Conservation (phyloP, 2,329 filamentous ascomycete genomes). For the Acarospora socialis region DNA sequence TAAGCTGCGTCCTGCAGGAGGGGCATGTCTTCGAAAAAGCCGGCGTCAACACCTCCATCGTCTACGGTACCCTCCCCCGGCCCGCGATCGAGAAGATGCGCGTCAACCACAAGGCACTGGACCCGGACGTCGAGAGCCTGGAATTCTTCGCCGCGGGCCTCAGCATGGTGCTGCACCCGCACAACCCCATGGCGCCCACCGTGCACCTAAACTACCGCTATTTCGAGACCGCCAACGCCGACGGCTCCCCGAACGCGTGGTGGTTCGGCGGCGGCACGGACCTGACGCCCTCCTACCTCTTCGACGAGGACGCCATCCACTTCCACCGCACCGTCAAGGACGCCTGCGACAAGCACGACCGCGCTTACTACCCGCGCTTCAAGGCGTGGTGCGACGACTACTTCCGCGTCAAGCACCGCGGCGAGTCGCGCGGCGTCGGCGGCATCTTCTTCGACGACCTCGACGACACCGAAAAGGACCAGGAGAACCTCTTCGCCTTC, state of each 20-base stretch:
- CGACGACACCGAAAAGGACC: slow-evolving; percentile 71
- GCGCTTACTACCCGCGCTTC: slow-evolving; percentile 81
- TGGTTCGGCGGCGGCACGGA: slow-evolving; percentile 97
- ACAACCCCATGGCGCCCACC: slow-evolving; percentile 92
- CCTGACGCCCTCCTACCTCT: slow-evolving; percentile 82
- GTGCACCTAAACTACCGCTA: slow-evolving; percentile 98
- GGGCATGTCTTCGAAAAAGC: slow-evolving; percentile 97
- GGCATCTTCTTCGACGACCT: slow-evolving; percentile 99
- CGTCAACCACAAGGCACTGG: slow-evolving; percentile 81
- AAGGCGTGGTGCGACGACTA: slow-evolving; percentile 99
- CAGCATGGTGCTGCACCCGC: slow-evolving; percentile 82
- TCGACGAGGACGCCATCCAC: slow-evolving; percentile 92
- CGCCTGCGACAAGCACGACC: slow-evolving; percentile 85
- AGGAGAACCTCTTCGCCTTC: slow-evolving; percentile 82
- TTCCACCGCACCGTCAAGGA: slow-evolving; percentile 92
- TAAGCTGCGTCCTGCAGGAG: slow-evolving; percentile 88
- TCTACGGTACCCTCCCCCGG: slow-evolving; percentile 81
- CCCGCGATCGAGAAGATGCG: slow-evolving; percentile 86
- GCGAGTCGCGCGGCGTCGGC: slow-evolving; percentile 73
- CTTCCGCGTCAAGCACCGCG: slow-evolving; percentile 84
- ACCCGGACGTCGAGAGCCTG: slow-evolving; percentile 61
- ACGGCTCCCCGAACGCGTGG: slow-evolving; percentile 63
- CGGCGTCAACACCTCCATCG: slow-evolving; percentile 85
- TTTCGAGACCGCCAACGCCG: slow-evolving; percentile 85
- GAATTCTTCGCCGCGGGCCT: slow-evolving; percentile 93